Evolutionary conservation across 2,329 filamentous ascomycete species (phyloP).

Genomic region (Neurospora crassa): DNA sequence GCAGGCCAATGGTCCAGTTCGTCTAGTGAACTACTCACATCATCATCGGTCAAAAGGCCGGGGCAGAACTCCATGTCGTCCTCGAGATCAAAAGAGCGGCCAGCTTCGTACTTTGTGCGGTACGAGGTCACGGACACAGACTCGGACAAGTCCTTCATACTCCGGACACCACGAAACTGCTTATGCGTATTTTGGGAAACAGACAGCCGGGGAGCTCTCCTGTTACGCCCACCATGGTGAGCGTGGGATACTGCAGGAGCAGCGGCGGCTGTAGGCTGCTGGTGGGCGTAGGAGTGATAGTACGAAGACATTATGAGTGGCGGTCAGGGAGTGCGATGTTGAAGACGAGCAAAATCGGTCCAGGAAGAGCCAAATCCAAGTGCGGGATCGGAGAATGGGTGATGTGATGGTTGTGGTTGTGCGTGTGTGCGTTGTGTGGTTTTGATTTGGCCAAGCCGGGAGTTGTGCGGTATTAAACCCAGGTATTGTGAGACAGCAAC

Average conservation of each 20-base stretch:
- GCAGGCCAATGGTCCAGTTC: conserved; percentile 1
- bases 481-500: conserved; percentile 12
- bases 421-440: conserved; percentile 6
- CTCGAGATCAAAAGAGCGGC: conserved; percentile 87
- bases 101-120: conserved; percentile 81
- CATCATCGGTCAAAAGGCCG: conserved; percentile 80
- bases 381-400: not conserved
- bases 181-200: conserved; percentile 76
- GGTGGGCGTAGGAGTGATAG: conserved; percentile 52
- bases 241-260: conserved; percentile 55
- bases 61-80: conserved; percentile 96
- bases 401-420: conserved; percentile 5
- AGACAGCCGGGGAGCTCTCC: conserved; percentile 71
- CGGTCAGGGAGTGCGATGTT: conserved; percentile 6
- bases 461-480: conserved; percentile 8
- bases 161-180: conserved; percentile 76
- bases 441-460: conserved; percentile 2
- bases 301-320: conserved; percentile 48
- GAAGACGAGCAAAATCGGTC: conserved; percentile 6
- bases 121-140: conserved; percentile 67
- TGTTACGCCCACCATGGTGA: conserved; percentile 76
- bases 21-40: conserved; percentile 53
- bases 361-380: conserved; percentile 5
- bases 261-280: conserved; percentile 44
- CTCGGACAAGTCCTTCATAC: conserved; percentile 79